Percentiles rank a stretch among this genome's conserved stretches.
These are phyloP conservation scores for Magnusiomyces paraingens DNA, from an alignment of 1,139 yeast species.

Conservation along the genomic window DNA sequence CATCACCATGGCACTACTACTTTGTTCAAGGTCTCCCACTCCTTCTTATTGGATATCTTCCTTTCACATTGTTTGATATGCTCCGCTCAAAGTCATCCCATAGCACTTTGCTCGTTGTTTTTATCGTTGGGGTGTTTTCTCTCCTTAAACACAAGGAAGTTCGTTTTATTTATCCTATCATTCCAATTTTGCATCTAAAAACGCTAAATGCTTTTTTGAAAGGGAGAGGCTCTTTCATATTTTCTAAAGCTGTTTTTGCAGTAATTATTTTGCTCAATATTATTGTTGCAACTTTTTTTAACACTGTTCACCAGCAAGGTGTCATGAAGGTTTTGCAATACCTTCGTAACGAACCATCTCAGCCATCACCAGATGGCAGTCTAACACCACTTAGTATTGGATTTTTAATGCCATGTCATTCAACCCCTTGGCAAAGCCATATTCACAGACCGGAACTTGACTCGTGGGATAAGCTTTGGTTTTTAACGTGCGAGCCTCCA, in stretches of 20 bases:
- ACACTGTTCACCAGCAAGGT: constrained; percentile 75
- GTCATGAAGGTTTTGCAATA: constrained; percentile 60
- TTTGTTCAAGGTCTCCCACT: constrained; percentile 76
- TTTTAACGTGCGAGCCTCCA: constrained; percentile 91
- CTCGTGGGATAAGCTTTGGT: constrained; percentile 49
- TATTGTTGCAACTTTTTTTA: constrained; percentile 46
- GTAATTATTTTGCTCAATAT: constrained; percentile 38
- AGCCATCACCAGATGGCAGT: not conserved
- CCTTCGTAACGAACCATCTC: constrained; percentile 34
- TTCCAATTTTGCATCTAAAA: constrained; percentile 55
- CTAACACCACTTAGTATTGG: constrained; percentile 47
- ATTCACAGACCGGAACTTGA: constrained; percentile 50
- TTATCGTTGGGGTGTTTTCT: constrained; percentile 53
- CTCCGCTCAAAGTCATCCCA: constrained; percentile 23
- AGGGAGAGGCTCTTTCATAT: constrained; percentile 9
- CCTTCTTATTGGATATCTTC: constrained; percentile 58
- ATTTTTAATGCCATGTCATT: constrained; percentile 90
- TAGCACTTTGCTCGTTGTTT: constrained; percentile 31
- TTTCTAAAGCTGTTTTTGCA: constrained; percentile 15
- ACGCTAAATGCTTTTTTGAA: constrained; percentile 11
- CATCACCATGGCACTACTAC: constrained; percentile 82
- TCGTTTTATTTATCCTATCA: constrained; percentile 79
- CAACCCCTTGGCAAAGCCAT: constrained; percentile 92
- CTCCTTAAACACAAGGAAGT: constrained; percentile 78
- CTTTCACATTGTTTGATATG: constrained; percentile 47